phyloP scores from a whole-genome alignment of 768 basidiomycete species.

The Lactarius hatsudake region DNA sequence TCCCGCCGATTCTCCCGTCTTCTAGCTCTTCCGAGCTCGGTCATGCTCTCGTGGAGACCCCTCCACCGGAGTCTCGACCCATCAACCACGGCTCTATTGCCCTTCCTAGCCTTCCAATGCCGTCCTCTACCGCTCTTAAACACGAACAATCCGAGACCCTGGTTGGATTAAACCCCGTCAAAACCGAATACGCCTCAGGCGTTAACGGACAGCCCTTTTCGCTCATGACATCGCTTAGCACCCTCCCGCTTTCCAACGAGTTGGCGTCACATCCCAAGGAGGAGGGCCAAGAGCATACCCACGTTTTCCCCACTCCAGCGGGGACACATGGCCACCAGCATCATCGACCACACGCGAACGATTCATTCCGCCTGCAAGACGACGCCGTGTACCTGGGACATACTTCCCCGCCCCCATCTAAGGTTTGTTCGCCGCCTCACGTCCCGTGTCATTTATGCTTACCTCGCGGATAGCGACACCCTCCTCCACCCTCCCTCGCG shows the following conservation, averaged over 20 bases:
- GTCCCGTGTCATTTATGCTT: constrained; percentile 6
- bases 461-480: constrained; percentile 15
- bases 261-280: constrained; percentile 13
- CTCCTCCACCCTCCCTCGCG: constrained; percentile 15
- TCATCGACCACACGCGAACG: constrained; percentile 7
- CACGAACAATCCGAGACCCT: not conserved
- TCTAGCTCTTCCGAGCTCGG: constrained; percentile 25
- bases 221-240: constrained; percentile 4
- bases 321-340: constrained; percentile 5
- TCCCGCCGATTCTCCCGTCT: constrained; percentile 1
- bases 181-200: constrained; percentile 11
- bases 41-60: constrained; percentile 20
- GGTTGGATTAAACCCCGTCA: constrained; percentile 3
- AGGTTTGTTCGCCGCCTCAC: constrained; percentile 21
- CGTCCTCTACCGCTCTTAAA: not conserved
- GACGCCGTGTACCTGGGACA: constrained; percentile 20
- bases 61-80: constrained; percentile 1
- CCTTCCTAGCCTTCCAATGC: constrained; percentile 11
- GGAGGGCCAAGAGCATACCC: constrained; percentile 6
- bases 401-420: constrained; percentile 4
- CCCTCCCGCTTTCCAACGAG: constrained; percentile 1
- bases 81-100: constrained; percentile 6
- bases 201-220: constrained; percentile 8
- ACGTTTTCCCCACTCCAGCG: not conserved
- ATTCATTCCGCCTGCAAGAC: constrained; percentile 21